Conservation (phyloP, 768 basidiomycete genomes). For the Candolleomyces eurysporus region DNA sequence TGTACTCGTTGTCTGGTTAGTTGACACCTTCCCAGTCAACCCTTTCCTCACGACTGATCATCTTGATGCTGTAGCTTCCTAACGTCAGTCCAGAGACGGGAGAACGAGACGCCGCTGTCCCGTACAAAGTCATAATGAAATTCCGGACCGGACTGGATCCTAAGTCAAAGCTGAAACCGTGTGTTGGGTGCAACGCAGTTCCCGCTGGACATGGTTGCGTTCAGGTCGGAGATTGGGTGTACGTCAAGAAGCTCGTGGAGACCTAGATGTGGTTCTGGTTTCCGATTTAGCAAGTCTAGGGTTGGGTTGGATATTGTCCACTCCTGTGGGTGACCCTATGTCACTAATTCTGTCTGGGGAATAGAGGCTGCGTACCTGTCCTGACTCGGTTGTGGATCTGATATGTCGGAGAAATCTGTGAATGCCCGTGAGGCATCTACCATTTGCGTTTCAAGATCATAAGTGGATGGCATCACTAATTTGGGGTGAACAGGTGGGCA, state of each 20-base stretch:
- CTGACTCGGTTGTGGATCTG: not conserved
- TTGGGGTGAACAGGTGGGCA: too few species aligned
- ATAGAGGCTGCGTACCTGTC: too few species aligned
- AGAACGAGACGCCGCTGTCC: slow-evolving; percentile 66
- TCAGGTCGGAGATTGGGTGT: slow-evolving; percentile 60
- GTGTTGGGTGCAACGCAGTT: slow-evolving; percentile 67
- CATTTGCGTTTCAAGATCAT: not conserved
- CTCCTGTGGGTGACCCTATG: too few species aligned
- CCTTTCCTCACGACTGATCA: slow-evolving; percentile 1
- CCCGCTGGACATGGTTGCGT: slow-evolving; percentile 49
- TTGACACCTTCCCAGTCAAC: slow-evolving; percentile 4
- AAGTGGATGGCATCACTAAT: not conserved
- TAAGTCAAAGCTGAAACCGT: slow-evolving; percentile 45
- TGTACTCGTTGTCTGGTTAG: slow-evolving; percentile 73
- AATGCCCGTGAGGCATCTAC: not conserved
- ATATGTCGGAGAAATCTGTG: slow-evolving; percentile 3
- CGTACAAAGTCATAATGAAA: slow-evolving; percentile 73
- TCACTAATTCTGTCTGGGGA: too few species aligned
- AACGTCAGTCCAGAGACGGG: slow-evolving; percentile 70
- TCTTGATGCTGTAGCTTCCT: slow-evolving; percentile 49
- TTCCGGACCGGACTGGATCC: slow-evolving; percentile 64
- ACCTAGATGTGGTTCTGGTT: not conserved
- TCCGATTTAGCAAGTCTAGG: not conserved
- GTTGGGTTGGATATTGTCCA: not conserved
- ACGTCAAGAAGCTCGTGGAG: slow-evolving; percentile 36